A percentile compares a stretch with the other conserved stretches of the same genome.
Evolutionary conservation across 257 asterid genomes (phyloP).

Genomic region (Penstemon newberryi): DNA sequence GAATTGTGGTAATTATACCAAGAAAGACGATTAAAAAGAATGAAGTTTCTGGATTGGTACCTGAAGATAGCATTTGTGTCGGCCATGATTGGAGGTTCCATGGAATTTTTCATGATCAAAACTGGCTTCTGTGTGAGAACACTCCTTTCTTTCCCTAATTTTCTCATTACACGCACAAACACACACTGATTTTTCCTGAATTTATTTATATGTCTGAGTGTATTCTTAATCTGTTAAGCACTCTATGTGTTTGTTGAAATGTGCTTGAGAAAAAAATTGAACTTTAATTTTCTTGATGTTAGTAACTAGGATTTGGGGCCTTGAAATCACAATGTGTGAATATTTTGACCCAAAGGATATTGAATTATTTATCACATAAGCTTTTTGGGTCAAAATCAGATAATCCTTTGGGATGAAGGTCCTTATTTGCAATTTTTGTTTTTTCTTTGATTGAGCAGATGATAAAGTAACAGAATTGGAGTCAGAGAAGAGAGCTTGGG

Average conservation of each 20-base stretch:
- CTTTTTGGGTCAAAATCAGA: background rate
- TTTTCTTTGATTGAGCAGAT: slow-evolving; percentile 49
- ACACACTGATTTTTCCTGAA: background rate
- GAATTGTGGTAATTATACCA: too few relatives aligned
- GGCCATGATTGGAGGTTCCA: slow-evolving; percentile 79
- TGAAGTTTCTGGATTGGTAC: slow-evolving; percentile 91
- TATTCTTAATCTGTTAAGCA: background rate
- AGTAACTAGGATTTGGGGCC: background rate
- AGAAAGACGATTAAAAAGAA: slow-evolving; percentile 5
- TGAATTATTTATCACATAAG: background rate
- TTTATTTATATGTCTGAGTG: background rate
- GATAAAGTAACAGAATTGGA: slow-evolving; percentile 88
- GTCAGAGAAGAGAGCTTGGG: slow-evolving; percentile 86
- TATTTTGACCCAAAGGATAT: slow-evolving; percentile 1
- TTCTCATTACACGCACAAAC: background rate
- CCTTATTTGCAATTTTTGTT: slow-evolving; percentile 4
- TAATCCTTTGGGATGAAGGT: background rate
- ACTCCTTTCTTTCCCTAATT: slow-evolving; percentile 38
- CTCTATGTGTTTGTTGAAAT: slow-evolving; percentile 1
- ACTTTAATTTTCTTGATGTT: background rate
- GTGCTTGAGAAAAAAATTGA: background rate
- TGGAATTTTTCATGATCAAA: slow-evolving; percentile 96
- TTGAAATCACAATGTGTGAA: slow-evolving; percentile 22
- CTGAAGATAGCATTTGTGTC: slow-evolving; percentile 67
- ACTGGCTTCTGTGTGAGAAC: slow-evolving; percentile 90